Evolutionary conservation across 805 yeast species (phyloP).

Genomic region (Vanderwaltozyma tropicalis): DNA sequence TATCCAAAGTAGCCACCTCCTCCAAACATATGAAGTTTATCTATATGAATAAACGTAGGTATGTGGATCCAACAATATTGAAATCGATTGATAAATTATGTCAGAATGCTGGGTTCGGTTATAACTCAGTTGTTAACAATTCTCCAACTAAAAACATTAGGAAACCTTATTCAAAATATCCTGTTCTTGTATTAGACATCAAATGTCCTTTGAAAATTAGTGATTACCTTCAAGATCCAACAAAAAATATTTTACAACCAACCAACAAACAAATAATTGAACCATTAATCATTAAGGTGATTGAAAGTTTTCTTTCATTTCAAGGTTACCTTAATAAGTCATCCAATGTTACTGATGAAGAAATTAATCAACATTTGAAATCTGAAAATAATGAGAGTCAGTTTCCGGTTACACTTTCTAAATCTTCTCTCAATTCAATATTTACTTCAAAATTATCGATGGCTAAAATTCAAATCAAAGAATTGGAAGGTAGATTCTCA

Average conservation of each 20-base stretch:
- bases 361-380: too few species aligned
- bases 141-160: conserved; percentile 19
- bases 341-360: neutral
- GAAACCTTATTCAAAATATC: conserved; percentile 29
- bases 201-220: conserved; percentile 22
- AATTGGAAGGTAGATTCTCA: conserved; percentile 1
- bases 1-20: conserved; percentile 31
- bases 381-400: too few species aligned
- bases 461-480: neutral
- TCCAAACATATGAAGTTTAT: conserved; percentile 35
- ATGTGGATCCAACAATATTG: conserved; percentile 13
- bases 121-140: neutral
- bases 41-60: conserved; percentile 34
- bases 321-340: conserved; percentile 12
- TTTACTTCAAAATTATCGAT: conserved; percentile 1
- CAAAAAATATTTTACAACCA: conserved; percentile 25
- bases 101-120: conserved; percentile 11
- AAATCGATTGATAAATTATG: conserved; percentile 16
- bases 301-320: conserved; percentile 22
- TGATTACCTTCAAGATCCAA: conserved; percentile 35
- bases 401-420: too few species aligned
- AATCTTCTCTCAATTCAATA: neutral
- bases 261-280: conserved; percentile 20
- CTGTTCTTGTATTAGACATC: conserved; percentile 32
- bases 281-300: conserved; percentile 26